Conservation (phyloP, 148 eudicot genomes). For the Nepenthes gracilis region DNA sequence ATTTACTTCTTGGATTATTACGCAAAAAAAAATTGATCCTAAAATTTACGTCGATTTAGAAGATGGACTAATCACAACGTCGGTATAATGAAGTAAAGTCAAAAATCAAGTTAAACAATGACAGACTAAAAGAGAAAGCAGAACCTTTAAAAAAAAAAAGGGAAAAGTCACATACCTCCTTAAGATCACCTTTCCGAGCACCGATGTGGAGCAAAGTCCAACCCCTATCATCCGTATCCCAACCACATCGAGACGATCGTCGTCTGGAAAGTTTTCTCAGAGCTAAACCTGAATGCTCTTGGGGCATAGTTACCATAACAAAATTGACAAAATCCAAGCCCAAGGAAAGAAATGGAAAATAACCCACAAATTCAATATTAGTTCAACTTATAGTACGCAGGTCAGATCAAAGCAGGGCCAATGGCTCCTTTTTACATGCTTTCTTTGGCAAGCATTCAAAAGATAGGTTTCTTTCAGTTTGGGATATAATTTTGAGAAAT, state of each 20-base stretch:
- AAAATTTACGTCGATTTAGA: no score
- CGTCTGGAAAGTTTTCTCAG: slow-evolving; percentile 29
- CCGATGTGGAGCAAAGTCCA: slow-evolving; percentile 70
- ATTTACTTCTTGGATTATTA: no score
- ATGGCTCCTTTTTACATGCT: slow-evolving; percentile 9
- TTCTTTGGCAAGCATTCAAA: slow-evolving; percentile 3
- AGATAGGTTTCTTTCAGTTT: background rate
- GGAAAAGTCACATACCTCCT: slow-evolving; percentile 28
- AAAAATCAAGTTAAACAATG: no score
- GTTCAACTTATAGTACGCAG: no score
- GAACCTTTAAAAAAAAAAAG: background rate
- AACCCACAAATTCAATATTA: no score
- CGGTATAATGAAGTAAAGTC: no score
- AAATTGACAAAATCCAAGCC: no score
- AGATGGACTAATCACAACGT: no score
- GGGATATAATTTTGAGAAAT: background rate
- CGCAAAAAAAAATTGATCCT: no score
- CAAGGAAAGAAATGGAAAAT: no score
- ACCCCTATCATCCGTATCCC: slow-evolving; percentile 67
- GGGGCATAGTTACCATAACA: slow-evolving; percentile 18
- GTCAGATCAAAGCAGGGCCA: no score
- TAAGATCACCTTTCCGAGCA: slow-evolving; percentile 57
- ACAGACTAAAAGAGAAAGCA: background rate
- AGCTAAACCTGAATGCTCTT: slow-evolving; percentile 17
- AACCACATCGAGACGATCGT: slow-evolving; percentile 19